These are phyloP conservation scores for Aspergillus awamori DNA, from an alignment of 2,329 filamentous ascomycete species.

Conservation along the genomic window DNA sequence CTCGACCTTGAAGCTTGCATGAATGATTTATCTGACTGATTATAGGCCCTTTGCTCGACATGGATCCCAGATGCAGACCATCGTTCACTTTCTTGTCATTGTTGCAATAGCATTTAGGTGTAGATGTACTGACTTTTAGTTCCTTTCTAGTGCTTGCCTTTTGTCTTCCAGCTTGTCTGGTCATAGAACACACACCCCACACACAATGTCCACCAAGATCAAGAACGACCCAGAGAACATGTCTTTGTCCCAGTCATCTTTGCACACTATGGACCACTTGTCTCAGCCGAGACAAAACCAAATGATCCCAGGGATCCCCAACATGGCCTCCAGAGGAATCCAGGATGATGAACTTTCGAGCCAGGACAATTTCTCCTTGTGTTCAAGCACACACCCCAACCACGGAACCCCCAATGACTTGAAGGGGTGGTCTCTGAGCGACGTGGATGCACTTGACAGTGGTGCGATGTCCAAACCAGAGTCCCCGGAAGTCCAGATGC, in stretches of 20 bases:
- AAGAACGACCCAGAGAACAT: conserved; percentile 43
- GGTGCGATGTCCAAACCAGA: conserved; percentile 42
- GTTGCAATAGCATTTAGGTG: conserved; percentile 19
- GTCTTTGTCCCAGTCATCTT: conserved; percentile 36
- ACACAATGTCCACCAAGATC: conserved; percentile 43
- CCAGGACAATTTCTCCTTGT: conserved; percentile 47
- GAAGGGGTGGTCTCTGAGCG: conserved; percentile 43
- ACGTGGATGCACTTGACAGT: conserved; percentile 44
- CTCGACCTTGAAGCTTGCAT: background rate
- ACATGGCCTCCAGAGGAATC: conserved; percentile 42
- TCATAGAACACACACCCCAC: conserved; percentile 15
- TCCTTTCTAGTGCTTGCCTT: conserved; percentile 34
- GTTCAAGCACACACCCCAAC: conserved; percentile 41
- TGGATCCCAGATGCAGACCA: conserved; percentile 26
- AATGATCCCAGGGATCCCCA: conserved; percentile 42
- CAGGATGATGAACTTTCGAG: conserved; percentile 49
- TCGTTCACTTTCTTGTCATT: conserved; percentile 18
- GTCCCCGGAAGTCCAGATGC: conserved; percentile 45
- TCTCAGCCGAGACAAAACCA: conserved; percentile 41
- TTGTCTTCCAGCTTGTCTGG: conserved; percentile 24
- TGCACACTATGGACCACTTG: conserved; percentile 37
- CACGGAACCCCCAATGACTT: conserved; percentile 40
- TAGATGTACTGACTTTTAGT: conserved; percentile 37
- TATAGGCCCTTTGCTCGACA: background rate
- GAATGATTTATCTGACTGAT: conserved; percentile 1